These are phyloP conservation scores for Galerina sulciceps DNA, from an alignment of 768 basidiomycete species.

Conservation along the genomic window DNA sequence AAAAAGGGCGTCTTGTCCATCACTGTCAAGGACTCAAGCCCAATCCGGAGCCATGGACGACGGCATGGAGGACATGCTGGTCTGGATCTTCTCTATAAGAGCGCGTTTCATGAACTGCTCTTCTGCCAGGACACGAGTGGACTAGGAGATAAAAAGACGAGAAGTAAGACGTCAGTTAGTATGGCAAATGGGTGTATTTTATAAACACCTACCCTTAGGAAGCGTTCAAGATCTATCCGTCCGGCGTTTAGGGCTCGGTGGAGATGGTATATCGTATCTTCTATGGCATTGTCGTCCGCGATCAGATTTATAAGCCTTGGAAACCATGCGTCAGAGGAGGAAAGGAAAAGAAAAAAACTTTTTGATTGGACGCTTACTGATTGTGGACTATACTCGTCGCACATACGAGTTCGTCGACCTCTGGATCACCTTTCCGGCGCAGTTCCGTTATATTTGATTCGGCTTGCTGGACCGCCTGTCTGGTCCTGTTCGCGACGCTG, in stretches of 20 bases:
- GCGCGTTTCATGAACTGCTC: slow-evolving; percentile 98
- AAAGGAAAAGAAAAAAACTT: slow-evolving; percentile 7
- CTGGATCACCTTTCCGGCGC: slow-evolving; percentile 83
- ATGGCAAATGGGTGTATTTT: slow-evolving; percentile 4
- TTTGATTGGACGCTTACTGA: slow-evolving; percentile 65
- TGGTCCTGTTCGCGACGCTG: slow-evolving; percentile 72
- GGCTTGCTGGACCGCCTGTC: slow-evolving; percentile 63
- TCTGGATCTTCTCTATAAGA: slow-evolving; percentile 87
- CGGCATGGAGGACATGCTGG: slow-evolving; percentile 56
- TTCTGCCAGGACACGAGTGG: slow-evolving; percentile 85
- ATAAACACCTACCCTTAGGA: slow-evolving; percentile 72
- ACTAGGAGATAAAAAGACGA: slow-evolving; percentile 43
- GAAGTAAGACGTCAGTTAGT: slow-evolving; percentile 1
- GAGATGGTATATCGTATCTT: slow-evolving; percentile 97
- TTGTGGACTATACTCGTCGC: slow-evolving; percentile 95
- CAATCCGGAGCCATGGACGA: slow-evolving; percentile 41
- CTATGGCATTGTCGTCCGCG: slow-evolving; percentile 99
- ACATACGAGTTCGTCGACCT: slow-evolving; percentile 96
- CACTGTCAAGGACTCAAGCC: slow-evolving; percentile 27
- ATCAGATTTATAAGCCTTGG: slow-evolving; percentile 89
- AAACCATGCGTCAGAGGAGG: slow-evolving; percentile 11
- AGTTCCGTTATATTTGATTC: slow-evolving; percentile 80
- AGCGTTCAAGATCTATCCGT: slow-evolving; percentile 92
- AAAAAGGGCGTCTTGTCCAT: slow-evolving; percentile 1
- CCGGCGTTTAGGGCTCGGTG: slow-evolving; percentile 91